Conservation (phyloP, 169 alveolate species). For the Cryptosporidium andersoni region DNA sequence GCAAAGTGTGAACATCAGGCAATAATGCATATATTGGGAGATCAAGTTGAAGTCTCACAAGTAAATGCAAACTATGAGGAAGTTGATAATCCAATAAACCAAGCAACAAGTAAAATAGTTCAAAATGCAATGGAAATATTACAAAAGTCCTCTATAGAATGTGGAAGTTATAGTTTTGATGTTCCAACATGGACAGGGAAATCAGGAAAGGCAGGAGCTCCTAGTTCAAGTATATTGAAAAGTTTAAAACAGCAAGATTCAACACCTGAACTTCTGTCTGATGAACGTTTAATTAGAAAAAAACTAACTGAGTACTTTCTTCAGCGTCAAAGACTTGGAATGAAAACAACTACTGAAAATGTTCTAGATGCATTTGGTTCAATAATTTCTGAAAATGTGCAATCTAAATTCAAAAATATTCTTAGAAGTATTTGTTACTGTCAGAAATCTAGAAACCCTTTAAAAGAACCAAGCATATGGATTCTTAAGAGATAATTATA, state of each 20-base stretch:
- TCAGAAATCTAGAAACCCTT: constrained; percentile 2
- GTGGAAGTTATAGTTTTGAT: constrained; percentile 27
- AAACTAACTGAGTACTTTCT: constrained; percentile 39
- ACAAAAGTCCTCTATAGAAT: constrained; percentile 49
- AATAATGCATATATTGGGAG: constrained; percentile 63
- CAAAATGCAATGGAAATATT: constrained; percentile 17
- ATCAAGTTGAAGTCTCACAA: neutral
- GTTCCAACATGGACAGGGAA: constrained; percentile 76
- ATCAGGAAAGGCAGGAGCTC: constrained; percentile 74
- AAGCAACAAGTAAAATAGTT: constrained; percentile 38
- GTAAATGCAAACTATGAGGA: neutral
- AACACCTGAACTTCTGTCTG: neutral
- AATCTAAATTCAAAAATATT: constrained; percentile 29
- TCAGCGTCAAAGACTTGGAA: constrained; percentile 49
- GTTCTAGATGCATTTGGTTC: constrained; percentile 41
- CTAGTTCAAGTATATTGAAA: constrained; percentile 44
- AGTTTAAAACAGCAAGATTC: constrained; percentile 25
- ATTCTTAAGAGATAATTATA: constrained; percentile 8
- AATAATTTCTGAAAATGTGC: constrained; percentile 44
- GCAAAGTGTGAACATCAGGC: constrained; percentile 66
- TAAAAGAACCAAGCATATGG: constrained; percentile 24
- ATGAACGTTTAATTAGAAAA: constrained; percentile 33
- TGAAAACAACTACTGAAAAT: constrained; percentile 60
- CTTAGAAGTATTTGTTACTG: constrained; percentile 20
- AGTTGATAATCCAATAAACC: neutral